Evolutionary conservation across 352 stramenopile genomes (phyloP), one percentile per base, ranked within the genome.

Genomic region (Globisporangium carolinianum): DNA sequence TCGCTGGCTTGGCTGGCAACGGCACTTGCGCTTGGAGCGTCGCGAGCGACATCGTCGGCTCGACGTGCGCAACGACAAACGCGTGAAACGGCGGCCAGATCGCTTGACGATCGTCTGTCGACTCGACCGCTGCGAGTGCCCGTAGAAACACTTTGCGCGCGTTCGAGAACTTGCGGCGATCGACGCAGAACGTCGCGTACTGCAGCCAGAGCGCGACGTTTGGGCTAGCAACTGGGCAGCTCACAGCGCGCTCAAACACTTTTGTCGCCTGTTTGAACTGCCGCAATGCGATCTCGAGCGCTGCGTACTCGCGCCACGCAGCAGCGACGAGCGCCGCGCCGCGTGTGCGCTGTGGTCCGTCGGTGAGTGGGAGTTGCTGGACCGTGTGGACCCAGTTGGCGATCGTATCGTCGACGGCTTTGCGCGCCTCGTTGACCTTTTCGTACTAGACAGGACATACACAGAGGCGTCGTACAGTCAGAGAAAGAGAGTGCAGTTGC

Each of bases 241-340:
- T 69, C 49, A 79, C 72, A 5, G 77, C 82, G 46, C 67, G 60
- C 58, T 91, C 82, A 54, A 89, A 87, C 39, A 90, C 79, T 57
- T 87, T 89, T 7, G 82, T 91, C 45, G 82, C 80, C 65, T 91
- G 82, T 58, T 91, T 91, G 61, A 91, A 91, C 70, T 91, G 82
- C 11, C 82, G 77, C 53, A 91, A 61, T 39, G 86, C 82, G 49
- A 89, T 86, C 67, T 91, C 82, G 47, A 91, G 66, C 53, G 73
- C 75, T n/a, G 79, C 79, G 61, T 89, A 91, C n/a, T 66, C 55
- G 4, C 68, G 50, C 73, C 76, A 91, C 8, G 78, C 53, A 9
- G 68, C 63, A 24, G 85, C 66, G 9, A 89, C 67, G 46, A 57
- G 51, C 52, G 62, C 6, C 37, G 63, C 62, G 39, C 73, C 68